Conservation (phyloP, 805 yeast species). For the Candida berthetii region DNA sequence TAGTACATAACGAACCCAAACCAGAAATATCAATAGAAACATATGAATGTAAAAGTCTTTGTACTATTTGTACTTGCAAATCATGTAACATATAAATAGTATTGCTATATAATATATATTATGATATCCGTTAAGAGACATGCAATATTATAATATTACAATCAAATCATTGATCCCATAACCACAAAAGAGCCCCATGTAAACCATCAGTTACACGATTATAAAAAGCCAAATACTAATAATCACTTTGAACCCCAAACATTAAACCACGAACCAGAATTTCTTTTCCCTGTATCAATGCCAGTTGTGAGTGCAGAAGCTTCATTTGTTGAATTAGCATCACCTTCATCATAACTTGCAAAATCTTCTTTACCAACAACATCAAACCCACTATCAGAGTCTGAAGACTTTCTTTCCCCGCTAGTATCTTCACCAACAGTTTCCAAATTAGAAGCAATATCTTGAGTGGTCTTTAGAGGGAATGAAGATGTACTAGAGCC, state of each 20-base stretch:
- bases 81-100: too few species aligned
- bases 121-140: too few species aligned
- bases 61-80: too few species aligned
- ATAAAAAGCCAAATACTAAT: not conserved
- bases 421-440: not conserved
- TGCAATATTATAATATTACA: too few species aligned
- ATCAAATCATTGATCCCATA: too few species aligned
- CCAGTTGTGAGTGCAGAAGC: not conserved
- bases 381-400: slow-evolving; percentile 32
- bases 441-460: not conserved
- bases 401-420: not conserved
- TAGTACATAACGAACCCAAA: not conserved
- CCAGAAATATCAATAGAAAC: not conserved
- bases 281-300: not conserved
- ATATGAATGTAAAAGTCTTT: too few species aligned
- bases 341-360: slow-evolving; percentile 3
- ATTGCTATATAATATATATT: too few species aligned
- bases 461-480: not conserved
- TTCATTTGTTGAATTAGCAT: not conserved
- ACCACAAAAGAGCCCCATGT: too few species aligned
- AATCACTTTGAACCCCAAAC: not conserved
- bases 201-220: not conserved
- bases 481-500: not conserved
- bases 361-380: slow-evolving; percentile 32
- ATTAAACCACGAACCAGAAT: not conserved